Base-by-base conservation (phyloP, 768 basidiomycete genomes). In the Dentipellis fragilis region DNA sequence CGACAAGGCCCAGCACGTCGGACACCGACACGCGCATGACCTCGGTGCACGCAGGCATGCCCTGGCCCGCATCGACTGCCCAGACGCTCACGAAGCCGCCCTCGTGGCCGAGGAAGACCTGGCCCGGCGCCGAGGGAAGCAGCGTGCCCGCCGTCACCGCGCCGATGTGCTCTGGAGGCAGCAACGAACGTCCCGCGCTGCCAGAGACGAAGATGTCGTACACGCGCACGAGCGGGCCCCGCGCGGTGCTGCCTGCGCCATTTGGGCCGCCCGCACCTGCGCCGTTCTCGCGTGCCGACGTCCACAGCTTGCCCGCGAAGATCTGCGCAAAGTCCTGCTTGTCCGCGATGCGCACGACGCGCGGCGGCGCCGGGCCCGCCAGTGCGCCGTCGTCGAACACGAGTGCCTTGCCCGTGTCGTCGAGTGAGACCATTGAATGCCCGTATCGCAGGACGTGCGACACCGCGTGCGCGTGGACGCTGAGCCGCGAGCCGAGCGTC, bases 71-170 rank as follows among this genome's bases (percentile, higher is more conserved):
- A 2, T 73, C 72, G 10, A 80, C 58, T 21, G 70, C 62, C 93
- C 96, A 99, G n/a, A 94, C 73, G 1, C 85, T 86, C 59, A 98
- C 75, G 64, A 78, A 84, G 0, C 95, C 95, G 42, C 88, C 93
- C 68, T 98, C 94, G 63, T 99, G 95, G 0, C 89, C 93, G 36
- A 99, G 73, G 63, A 85, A 96, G 39, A 90, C 86, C 29, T 74
- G 68, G 2, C 79, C 74, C 0, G 84, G 84, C 17, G 80, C 73
- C 1, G 83, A 79, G 0, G 89, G 85, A 7, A 97, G 67, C 35
- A 89, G 72, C 0, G 93, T 82, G 0, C 86, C 91, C 36, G 84
- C 81, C 0, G 89, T 90, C 17, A 97, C 87, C 1, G 89, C 78
- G 0, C 94, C 95, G 5, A 89, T 80, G 54, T 83, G 80, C 45